These are phyloP conservation scores for Cystobasidium onofrii DNA, from an alignment of 768 basidiomycete genomes.

Conservation along the genomic window DNA sequence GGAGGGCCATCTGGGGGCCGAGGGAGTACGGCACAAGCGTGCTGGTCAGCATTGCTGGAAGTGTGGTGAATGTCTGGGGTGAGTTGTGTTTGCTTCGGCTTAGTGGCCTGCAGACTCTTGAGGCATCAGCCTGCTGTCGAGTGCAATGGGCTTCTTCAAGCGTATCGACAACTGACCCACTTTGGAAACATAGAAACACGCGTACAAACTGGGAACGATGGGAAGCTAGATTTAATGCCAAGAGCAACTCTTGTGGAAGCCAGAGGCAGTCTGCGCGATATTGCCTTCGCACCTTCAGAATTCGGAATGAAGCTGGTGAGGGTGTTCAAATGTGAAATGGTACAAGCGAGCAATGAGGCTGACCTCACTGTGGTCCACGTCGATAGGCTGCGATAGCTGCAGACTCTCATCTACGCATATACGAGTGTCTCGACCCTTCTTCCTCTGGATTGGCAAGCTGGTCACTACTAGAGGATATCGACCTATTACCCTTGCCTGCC, in stretches of 20 bases:
- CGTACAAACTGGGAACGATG: constrained; percentile 42
- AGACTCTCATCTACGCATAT: constrained; percentile 77
- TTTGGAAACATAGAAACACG: constrained; percentile 16
- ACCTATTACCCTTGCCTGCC: constrained; percentile 55
- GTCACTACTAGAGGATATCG: constrained; percentile 69
- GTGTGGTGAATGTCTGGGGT: constrained; percentile 89
- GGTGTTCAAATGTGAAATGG: neutral
- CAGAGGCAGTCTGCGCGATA: constrained; percentile 70
- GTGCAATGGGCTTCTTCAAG: constrained; percentile 62
- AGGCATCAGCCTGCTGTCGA: no score
- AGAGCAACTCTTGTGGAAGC: constrained; percentile 70
- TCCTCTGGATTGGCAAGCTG: constrained; percentile 55
- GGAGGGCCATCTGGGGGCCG: constrained; percentile 79
- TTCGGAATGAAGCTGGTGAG: constrained; percentile 81
- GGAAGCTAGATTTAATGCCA: constrained; percentile 57
- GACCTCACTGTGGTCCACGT: neutral
- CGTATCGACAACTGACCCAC: neutral
- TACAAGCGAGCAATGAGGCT: neutral
- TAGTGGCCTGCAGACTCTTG: no score
- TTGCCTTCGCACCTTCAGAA: constrained; percentile 79
- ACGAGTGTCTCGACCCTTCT: constrained; percentile 67
- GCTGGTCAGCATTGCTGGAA: constrained; percentile 79
- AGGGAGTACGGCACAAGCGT: constrained; percentile 83
- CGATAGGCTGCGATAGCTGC: constrained; percentile 74
- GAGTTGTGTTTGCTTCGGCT: no score